A percentile compares a stretch with the other conserved stretches of the same genome.
Conservation (phyloP, 2,329 filamentous ascomycete species). For the Camillea tinctor region DNA sequence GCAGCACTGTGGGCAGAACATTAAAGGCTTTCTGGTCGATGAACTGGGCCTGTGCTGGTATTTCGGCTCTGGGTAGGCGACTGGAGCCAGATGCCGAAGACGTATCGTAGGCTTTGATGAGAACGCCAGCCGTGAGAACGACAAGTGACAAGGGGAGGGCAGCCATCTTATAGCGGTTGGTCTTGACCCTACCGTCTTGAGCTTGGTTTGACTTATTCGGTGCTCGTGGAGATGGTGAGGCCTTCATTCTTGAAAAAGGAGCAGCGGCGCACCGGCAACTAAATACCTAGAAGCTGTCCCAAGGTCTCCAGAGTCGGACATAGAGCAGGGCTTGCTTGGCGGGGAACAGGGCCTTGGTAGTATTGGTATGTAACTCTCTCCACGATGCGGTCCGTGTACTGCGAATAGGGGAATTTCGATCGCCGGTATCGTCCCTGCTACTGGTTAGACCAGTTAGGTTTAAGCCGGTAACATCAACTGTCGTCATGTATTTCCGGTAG, state of each 20-base stretch:
- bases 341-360: not conserved
- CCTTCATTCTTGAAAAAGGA: not conserved
- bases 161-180: conserved; percentile 19
- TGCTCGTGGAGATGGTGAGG: not conserved
- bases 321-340: not conserved
- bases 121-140: conserved; percentile 16
- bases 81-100: conserved; percentile 1
- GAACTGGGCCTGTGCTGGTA: conserved; percentile 40
- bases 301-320: not conserved
- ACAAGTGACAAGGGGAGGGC: conserved; percentile 14
- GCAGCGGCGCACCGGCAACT: not conserved
- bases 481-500: not conserved
- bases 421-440: not conserved
- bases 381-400: not conserved
- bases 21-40: conserved; percentile 46
- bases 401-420: not conserved
- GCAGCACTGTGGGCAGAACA: conserved; percentile 38
- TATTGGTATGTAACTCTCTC: not conserved
- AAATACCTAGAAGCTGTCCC: not conserved
- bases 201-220: not conserved
- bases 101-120: conserved; percentile 14
- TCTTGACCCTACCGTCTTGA: not conserved
- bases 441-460: not conserved
- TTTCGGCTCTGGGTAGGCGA: conserved; percentile 10
- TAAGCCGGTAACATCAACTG: not conserved